A percentile compares a stretch with the other conserved stretches of the same genome.
Evolutionary conservation across 176 grass and related monocot genomes (phyloP).

Genomic region (Bromus sterilis): DNA sequence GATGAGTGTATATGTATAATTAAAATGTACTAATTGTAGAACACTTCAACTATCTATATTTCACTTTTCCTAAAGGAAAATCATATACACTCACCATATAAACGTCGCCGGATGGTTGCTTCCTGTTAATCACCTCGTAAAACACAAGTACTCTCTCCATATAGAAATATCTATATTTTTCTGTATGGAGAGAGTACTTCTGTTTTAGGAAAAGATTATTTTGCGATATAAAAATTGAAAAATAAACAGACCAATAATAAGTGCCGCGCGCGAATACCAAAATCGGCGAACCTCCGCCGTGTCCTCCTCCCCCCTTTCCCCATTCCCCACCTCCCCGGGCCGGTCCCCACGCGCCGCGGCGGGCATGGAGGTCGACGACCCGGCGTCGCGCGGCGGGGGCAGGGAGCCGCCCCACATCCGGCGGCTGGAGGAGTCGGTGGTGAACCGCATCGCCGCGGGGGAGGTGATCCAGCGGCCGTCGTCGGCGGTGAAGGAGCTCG

Average conservation of each 20-base stretch:
- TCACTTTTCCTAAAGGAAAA: no score
- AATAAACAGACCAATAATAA: neutral
- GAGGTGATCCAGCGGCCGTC: conserved; percentile 83
- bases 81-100: no score
- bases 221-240: no score
- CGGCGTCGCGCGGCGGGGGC: neutral
- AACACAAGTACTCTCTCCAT: no score
- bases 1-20: no score
- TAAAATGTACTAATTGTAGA: no score
- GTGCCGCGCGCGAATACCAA: neutral
- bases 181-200: no score
- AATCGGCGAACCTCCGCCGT: neutral
- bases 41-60: no score
- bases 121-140: no score
- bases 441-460: conserved; percentile 87
- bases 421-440: conserved; percentile 75
- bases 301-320: neutral
- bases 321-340: neutral
- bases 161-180: no score
- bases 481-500: conserved; percentile 81
- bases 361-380: conserved; percentile 35
- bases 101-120: no score
- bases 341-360: neutral
- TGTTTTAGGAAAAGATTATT: no score
- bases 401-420: conserved; percentile 54